Evolutionary conservation across 2,329 filamentous ascomycete genomes (phyloP), one percentile per base, ranked within the genome.

Genomic region (Fusarium vanettenii): DNA sequence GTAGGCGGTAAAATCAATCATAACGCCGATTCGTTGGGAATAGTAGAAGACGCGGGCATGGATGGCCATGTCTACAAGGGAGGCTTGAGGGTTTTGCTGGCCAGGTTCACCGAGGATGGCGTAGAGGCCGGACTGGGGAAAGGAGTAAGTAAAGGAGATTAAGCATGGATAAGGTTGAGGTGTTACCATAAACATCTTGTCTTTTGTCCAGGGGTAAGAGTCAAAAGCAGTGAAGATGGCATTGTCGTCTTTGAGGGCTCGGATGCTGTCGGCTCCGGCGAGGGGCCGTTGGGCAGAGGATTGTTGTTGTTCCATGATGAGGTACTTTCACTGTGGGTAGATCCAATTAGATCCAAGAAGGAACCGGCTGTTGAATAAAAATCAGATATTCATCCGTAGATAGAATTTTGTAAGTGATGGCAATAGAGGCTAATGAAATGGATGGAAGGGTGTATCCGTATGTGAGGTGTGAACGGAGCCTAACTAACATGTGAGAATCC

Each of bases 1-100:
- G 84, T 95, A 97, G 60, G 84, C 84, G 63, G 89, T 84, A 75
- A 93, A 94, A 80, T 94, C 89, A 71, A 96, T 88, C 20, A 87
- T 80, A 50, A 87, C 84, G 67, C 85, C 85, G 59, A 87, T 84
- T 20, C 84, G 82, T 72, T 85, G 86, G 50, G 86, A 82, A 80
- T 91, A 93, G 83, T 93, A 94, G 84, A 92, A 94, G 81, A 86
- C 81, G 80, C 92, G 91, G 70, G 92, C 92, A 74, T 92, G 89
- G 65, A 91, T 85, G 33, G 90, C 90, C 71, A 94, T 92, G 87
- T 78, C 88, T 79, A 64, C 86, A 78, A 83, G 90, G 83, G 79
- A 90, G 82, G 73, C 89, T 82, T 77, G 88, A 81, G 81, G 79
- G 73, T 81, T 83, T 64, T 73, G 76, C 16, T 80, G 78, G 69